These are phyloP conservation scores for Colletotrichum cordylinicola DNA, from an alignment of 2,329 filamentous ascomycete species.

Conservation along the genomic window DNA sequence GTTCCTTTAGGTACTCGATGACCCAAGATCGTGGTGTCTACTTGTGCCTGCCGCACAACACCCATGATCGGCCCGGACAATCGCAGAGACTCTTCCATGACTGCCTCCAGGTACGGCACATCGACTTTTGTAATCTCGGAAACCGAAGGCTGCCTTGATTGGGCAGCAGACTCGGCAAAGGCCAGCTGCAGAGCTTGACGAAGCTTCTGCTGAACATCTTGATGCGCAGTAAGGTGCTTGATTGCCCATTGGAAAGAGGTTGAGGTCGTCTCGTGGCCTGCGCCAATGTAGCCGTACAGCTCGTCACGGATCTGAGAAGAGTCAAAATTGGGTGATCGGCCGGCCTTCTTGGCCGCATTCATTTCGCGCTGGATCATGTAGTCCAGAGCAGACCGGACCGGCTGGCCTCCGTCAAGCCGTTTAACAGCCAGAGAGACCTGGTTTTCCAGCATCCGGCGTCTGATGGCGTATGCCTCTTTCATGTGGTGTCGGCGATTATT, in stretches of 20 bases:
- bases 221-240: not conserved
- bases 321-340: not conserved
- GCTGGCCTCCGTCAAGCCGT: not conserved
- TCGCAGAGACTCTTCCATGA: not conserved
- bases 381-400: not conserved
- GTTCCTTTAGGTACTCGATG: not conserved
- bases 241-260: not conserved
- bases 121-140: not conserved
- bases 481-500: not conserved
- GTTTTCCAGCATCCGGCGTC: not conserved
- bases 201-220: not conserved
- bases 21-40: not conserved
- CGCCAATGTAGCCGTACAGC: not conserved
- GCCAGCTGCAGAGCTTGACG: not conserved
- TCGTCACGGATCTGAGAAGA: not conserved
- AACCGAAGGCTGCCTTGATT: not conserved
- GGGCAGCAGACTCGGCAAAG: not conserved
- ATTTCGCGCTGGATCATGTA: not conserved
- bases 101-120: not conserved
- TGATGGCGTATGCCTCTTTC: not conserved
- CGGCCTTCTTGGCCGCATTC: not conserved
- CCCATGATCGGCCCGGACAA: not conserved
- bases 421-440: not conserved
- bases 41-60: not conserved
- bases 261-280: not conserved